A percentile compares a stretch with the other conserved stretches of the same genome.
phyloP scores from a whole-genome alignment of 345 rosid genomes.

The Brassica nigra region DNA sequence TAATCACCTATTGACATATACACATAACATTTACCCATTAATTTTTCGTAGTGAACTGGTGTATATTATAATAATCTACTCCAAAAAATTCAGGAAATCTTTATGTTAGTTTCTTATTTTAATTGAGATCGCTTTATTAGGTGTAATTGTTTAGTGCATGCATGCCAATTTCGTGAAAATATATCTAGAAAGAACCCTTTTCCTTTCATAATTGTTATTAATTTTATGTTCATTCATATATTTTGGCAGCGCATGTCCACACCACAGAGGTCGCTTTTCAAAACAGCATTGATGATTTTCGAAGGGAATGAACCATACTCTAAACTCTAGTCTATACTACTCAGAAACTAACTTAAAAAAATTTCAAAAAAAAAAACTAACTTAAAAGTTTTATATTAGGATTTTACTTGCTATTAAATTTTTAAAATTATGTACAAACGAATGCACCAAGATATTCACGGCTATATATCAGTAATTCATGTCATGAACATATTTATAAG shows the following conservation, averaged over 20 bases:
- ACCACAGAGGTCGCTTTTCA: slow-evolving; percentile 30
- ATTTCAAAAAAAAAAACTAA: too few relatives aligned
- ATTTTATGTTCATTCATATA: slow-evolving; percentile 5
- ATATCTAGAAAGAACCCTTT: slow-evolving; percentile 32
- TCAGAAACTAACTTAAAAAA: neutral
- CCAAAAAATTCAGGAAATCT: neutral
- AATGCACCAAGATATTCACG: neutral
- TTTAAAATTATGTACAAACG: neutral
- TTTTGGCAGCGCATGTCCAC: slow-evolving; percentile 17
- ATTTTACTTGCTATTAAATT: neutral
- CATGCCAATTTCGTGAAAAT: slow-evolving; percentile 39
- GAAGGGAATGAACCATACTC: slow-evolving; percentile 27
- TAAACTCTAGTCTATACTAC: slow-evolving; percentile 9
- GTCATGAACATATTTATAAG: neutral
- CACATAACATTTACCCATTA: neutral
- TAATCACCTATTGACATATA: neutral
- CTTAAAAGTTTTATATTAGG: neutral
- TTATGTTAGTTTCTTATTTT: neutral
- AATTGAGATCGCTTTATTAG: slow-evolving; percentile 24
- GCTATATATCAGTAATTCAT: neutral
- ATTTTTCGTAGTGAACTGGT: neutral
- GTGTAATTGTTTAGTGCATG: slow-evolving; percentile 31
- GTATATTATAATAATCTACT: neutral
- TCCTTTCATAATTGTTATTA: slow-evolving; percentile 9
- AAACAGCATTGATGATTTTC: slow-evolving; percentile 22